Evolutionary conservation across 2,329 filamentous ascomycete genomes (phyloP).

Genomic region (Pseudogymnoascus sp.): DNA sequence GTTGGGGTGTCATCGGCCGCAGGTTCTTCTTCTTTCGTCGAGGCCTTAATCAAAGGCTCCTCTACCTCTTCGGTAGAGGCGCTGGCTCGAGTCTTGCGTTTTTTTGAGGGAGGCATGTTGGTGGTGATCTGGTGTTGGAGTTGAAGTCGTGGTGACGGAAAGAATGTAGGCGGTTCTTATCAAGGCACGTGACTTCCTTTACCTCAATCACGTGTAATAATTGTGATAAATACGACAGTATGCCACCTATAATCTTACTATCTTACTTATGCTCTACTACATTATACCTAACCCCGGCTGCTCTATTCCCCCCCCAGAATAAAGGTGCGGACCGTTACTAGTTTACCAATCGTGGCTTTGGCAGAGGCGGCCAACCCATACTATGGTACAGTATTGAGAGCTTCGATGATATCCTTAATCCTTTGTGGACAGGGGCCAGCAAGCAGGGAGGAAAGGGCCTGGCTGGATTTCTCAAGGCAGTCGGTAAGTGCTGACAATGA

Average conservation of each 20-base stretch:
- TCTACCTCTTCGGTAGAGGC: constrained; percentile 16
- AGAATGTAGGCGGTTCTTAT: no score
- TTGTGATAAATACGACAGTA: no score
- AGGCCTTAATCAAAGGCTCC: neutral
- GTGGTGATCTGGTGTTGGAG: neutral
- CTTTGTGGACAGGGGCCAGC: constrained; percentile 89
- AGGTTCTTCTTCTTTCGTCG: neutral
- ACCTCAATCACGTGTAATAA: no score
- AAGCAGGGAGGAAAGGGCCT: constrained; percentile 96
- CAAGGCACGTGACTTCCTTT: no score
- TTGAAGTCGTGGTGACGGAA: neutral
- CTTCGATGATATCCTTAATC: constrained; percentile 95
- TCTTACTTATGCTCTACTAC: no score
- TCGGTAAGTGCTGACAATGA: constrained; percentile 43
- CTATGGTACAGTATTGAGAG: constrained; percentile 72
- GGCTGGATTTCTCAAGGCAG: constrained; percentile 91
- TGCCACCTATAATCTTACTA: no score
- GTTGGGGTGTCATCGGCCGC: constrained; percentile 5
- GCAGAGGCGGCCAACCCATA: constrained; percentile 96
- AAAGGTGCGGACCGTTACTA: constrained; percentile 94
- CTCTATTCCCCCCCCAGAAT: constrained; percentile 43
- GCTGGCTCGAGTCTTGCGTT: constrained; percentile 34
- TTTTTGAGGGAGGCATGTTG: constrained; percentile 38
- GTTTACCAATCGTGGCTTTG: constrained; percentile 85
- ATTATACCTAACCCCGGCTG: no score